These are phyloP conservation scores for Cladochytrium replicatum DNA, from an alignment of 192 early-diverging fungal genomes.

Conservation along the genomic window DNA sequence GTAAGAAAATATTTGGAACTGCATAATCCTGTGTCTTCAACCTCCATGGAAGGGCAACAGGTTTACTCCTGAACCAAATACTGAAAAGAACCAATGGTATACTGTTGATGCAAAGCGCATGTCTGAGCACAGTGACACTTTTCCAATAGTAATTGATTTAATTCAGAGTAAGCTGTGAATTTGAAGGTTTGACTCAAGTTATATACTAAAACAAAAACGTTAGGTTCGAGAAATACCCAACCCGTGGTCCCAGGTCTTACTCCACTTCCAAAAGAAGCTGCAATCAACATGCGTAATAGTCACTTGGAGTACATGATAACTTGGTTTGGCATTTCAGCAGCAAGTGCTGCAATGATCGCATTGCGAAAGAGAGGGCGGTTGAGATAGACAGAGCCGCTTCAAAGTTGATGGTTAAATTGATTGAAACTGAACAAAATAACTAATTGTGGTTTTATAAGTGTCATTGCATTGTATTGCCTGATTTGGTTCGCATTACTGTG, in stretches of 20 bases:
- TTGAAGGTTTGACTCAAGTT: neutral
- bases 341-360: too few species aligned
- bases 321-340: too few species aligned
- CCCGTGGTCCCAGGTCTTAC: slow-evolving; percentile 47
- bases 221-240: slow-evolving; percentile 28
- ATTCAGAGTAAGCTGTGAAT: slow-evolving; percentile 37
- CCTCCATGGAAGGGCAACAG: slow-evolving; percentile 35
- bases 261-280: slow-evolving; percentile 60
- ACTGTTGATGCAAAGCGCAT: slow-evolving; percentile 69
- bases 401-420: too few species aligned
- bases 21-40: slow-evolving; percentile 7
- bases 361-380: too few species aligned
- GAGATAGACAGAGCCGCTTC: too few species aligned
- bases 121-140: slow-evolving; percentile 50
- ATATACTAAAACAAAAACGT: neutral
- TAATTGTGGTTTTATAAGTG: too few species aligned
- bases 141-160: slow-evolving; percentile 67
- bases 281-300: slow-evolving; percentile 71
- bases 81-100: slow-evolving; percentile 72
- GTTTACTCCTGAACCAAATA: slow-evolving; percentile 49
- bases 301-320: slow-evolving; percentile 83
- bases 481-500: too few species aligned
- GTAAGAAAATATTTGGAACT: slow-evolving; percentile 12
- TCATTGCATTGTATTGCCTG: too few species aligned
- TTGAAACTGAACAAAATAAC: too few species aligned